Evolutionary conservation across 179 eudicot species (phyloP).

Genomic region (Vitellaria paradoxa): DNA sequence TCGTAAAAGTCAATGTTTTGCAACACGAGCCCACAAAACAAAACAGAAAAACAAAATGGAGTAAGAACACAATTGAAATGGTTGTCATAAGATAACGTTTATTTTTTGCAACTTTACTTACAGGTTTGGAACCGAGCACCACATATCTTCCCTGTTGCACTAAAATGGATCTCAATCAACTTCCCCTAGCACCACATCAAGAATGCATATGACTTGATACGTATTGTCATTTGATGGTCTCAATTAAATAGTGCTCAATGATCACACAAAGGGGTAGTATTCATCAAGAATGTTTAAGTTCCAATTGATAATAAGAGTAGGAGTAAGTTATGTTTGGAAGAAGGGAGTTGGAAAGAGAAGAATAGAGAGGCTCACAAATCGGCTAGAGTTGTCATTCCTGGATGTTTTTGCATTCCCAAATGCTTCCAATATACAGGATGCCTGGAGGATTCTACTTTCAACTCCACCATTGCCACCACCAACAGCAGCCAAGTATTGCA

Average conservation of each 20-base stretch:
- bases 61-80: too few species aligned
- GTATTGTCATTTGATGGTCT: not conserved
- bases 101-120: conserved; percentile 28
- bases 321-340: too few species aligned
- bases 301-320: too few species aligned
- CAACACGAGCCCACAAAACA: conserved; percentile 18
- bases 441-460: conserved; percentile 63
- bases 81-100: too few species aligned
- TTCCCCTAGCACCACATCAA: conserved; percentile 65
- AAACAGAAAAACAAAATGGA: conserved; percentile 21
- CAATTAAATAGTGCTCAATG: too few species aligned
- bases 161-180: conserved; percentile 79
- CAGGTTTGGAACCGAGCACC: conserved; percentile 84
- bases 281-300: too few species aligned
- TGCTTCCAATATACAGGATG: conserved; percentile 80
- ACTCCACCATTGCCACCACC: conserved; percentile 74
- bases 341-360: too few species aligned
- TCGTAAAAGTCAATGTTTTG: conserved; percentile 15
- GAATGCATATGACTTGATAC: not conserved
- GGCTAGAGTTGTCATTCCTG: conserved; percentile 81
- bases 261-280: not conserved
- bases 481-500: conserved; percentile 84
- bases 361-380: conserved; percentile 55
- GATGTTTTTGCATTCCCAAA: conserved; percentile 96
- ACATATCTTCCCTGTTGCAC: conserved; percentile 59